Evolutionary conservation across 441 rosid genomes (phyloP).

Genomic region (Hura crepitans): DNA sequence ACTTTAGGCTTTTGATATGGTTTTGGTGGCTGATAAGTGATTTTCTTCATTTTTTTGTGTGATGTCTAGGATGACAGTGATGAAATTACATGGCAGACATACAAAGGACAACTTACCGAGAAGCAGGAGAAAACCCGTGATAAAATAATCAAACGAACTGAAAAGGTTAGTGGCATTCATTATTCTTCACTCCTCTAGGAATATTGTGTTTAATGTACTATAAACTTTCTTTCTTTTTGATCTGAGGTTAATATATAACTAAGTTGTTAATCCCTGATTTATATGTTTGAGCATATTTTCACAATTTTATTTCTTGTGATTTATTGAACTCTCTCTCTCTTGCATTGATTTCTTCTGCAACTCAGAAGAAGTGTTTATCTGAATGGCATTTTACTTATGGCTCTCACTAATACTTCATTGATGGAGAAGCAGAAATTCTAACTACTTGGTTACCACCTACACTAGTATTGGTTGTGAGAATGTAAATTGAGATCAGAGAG

Average conservation of each 20-base stretch:
- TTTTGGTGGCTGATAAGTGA: constrained; percentile 9
- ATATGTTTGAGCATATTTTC: not conserved
- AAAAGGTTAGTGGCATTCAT: constrained; percentile 51
- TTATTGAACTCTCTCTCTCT: not conserved
- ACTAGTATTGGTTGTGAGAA: not conserved
- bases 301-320: not conserved
- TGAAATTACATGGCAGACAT: constrained; percentile 95
- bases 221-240: not conserved
- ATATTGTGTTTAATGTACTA: constrained; percentile 1
- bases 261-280: not conserved
- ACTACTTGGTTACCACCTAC: not conserved
- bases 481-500: not conserved
- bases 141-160: constrained; percentile 75
- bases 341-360: not conserved
- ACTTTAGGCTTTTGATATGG: constrained; percentile 14
- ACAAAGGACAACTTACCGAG: constrained; percentile 88
- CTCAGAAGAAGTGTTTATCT: not conserved
- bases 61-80: constrained; percentile 66
- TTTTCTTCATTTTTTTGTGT: constrained; percentile 11
- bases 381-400: not conserved
- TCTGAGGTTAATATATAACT: constrained; percentile 7
- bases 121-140: constrained; percentile 95
- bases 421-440: not conserved
- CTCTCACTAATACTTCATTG: not conserved
- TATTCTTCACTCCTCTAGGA: constrained; percentile 11